These are phyloP conservation scores for Aspergillus sp. DNA, from an alignment of 2,329 filamentous ascomycete genomes.

Conservation along the genomic window DNA sequence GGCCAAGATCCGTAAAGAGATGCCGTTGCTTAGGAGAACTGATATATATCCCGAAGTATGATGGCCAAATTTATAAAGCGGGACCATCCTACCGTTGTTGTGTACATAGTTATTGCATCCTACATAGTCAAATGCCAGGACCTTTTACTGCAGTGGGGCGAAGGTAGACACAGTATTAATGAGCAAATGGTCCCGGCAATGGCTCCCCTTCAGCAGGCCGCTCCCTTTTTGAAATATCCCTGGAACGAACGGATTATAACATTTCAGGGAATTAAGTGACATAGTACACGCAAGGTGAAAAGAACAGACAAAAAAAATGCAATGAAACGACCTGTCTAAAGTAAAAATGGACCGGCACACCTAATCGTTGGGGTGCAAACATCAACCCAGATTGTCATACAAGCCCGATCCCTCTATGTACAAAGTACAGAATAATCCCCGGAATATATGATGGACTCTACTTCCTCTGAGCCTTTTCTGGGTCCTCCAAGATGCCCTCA, in stretches of 20 bases:
- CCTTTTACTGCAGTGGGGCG: neutral
- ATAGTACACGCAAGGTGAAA: conserved; percentile 18
- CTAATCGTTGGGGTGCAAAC: conserved; percentile 15
- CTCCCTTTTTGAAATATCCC: conserved; percentile 3
- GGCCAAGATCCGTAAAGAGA: conserved; percentile 48
- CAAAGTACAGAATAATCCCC: conserved; percentile 30
- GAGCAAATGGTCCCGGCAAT: conserved; percentile 1
- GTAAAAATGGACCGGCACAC: conserved; percentile 23
- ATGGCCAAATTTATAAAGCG: conserved; percentile 2
- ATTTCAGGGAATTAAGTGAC: conserved; percentile 14
- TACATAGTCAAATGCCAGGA: neutral
- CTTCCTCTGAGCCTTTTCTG: conserved; percentile 53
- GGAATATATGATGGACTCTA: conserved; percentile 16
- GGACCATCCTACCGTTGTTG: neutral
- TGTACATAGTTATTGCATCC: neutral
- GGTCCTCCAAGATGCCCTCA: conserved; percentile 87
- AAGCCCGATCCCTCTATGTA: conserved; percentile 36
- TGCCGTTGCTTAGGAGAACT: conserved; percentile 52
- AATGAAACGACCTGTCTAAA: conserved; percentile 29
- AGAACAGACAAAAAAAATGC: conserved; percentile 21
- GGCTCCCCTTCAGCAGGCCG: no score
- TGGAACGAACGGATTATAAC: conserved; percentile 1
- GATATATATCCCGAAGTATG: conserved; percentile 44
- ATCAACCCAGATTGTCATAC: conserved; percentile 23
- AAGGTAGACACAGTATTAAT: neutral